Base-by-base conservation (phyloP, 2,329 filamentous ascomycete species). In the Aspergillus floridensis region DNA sequence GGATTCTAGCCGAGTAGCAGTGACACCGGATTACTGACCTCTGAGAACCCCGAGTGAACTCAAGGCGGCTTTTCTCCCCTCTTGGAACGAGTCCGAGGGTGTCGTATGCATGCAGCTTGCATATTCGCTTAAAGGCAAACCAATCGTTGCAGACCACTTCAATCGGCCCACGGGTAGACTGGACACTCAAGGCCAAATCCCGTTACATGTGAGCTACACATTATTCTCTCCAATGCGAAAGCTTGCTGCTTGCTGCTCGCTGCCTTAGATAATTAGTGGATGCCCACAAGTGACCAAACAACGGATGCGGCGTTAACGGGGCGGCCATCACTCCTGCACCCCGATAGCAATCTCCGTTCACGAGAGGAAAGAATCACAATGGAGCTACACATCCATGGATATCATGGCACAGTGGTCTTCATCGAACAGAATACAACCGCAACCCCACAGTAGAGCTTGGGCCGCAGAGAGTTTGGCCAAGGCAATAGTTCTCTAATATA, bases 61-160 rank as follows among this genome's bases (percentile, higher is more conserved):
- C 2, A 7, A 38, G 31, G 41, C 21, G 55, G 32, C 32, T 50
- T 49, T 50, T 31, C n/a, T 44, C 38, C 16, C 19, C 49, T 52
- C 22, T 49, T n/a, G 35, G 32, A 48, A 38, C 26, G 57, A 46
- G 48, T 53, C 54, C 52, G 41, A 54, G 47, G 52, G 14, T 52
- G 56, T 61, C 56, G 58, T 58, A 56, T 60, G 60, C 59, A 61
- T 56, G 32, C 49, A 35, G 32, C 26, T 10, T 56, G 51, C 50
- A 26, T 47, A 26, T n/a, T 52, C 41, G 41, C 19, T 29, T n/a
- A 35, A 22, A 24, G 26, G 29, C 29, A 12, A 38, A 19, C 51
- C 51, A 54, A 55, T 51, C 41, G 53, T 31, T 35, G 35, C 12
- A 49, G 41, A 14, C 38, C 26, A 21, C 53, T 48, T 55, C 24